phyloP scores from a whole-genome alignment of 2,329 filamentous ascomycete genomes.

The Juglanconis juglandina region DNA sequence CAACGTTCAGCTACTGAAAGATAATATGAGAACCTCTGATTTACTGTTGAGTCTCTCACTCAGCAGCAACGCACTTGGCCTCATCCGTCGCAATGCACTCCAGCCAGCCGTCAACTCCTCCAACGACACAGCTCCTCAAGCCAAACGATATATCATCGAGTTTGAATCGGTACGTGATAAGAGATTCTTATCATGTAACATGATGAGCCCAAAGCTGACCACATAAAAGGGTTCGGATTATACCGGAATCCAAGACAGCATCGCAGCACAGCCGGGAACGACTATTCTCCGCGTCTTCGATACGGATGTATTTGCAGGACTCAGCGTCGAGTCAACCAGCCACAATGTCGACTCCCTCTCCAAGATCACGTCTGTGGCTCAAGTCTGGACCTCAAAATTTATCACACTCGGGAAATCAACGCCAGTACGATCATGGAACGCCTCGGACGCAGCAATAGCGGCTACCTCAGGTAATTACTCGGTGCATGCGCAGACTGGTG shows the following conservation, averaged over 20 bases:
- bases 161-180: background rate
- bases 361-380: conserved; percentile 2
- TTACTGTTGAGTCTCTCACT: background rate
- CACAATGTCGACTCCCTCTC: conserved; percentile 11
- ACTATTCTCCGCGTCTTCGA: conserved; percentile 7
- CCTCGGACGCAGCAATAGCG: background rate
- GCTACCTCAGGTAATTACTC: conserved; percentile 20
- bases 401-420: conserved; percentile 1
- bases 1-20: background rate
- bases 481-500: conserved; percentile 21
- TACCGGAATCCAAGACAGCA: background rate
- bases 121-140: conserved; percentile 2
- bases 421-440: conserved; percentile 10
- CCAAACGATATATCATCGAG: conserved; percentile 7
- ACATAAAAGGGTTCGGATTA: conserved; percentile 1
- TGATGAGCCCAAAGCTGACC: background rate
- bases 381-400: conserved; percentile 9
- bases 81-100: background rate
- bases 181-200: background rate
- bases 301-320: conserved; percentile 13
- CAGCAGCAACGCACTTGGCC: background rate
- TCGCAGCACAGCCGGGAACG: conserved; percentile 3
- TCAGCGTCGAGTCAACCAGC: conserved; percentile 11
- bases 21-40: background rate
- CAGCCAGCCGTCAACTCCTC: background rate